These are phyloP conservation scores for Colletotrichum aenigma DNA, from an alignment of 2,329 filamentous ascomycete genomes.

Conservation along the genomic window DNA sequence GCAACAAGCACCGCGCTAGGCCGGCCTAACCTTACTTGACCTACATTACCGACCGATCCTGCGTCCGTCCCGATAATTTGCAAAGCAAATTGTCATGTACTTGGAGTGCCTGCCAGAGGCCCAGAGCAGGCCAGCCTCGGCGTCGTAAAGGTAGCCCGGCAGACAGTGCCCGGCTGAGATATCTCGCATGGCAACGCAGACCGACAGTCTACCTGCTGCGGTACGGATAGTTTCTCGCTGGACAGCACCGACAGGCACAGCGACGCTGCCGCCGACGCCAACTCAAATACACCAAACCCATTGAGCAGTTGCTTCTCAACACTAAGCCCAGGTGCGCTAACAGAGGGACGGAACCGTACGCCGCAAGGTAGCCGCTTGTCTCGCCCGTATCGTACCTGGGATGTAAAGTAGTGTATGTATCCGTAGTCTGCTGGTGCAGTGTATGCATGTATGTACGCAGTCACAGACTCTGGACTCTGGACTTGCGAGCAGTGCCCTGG, in stretches of 20 bases:
- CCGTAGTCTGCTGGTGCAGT: neutral
- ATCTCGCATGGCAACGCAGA: neutral
- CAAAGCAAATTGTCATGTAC: neutral
- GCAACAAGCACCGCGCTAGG: slow-evolving; percentile 1
- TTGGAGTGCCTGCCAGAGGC: neutral
- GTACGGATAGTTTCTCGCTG: neutral
- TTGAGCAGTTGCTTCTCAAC: neutral
- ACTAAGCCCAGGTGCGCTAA: neutral
- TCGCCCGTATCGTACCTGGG: neutral
- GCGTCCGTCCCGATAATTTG: slow-evolving; percentile 3
- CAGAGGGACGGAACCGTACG: neutral
- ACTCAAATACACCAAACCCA: neutral
- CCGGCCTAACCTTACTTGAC: slow-evolving; percentile 6
- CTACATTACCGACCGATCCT: slow-evolving; percentile 12
- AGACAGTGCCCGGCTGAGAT: neutral
- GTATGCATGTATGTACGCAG: neutral
- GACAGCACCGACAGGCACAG: neutral
- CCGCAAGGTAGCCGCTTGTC: neutral
- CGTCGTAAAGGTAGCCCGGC: neutral
- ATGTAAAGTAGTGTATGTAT: neutral
- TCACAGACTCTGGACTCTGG: neutral
- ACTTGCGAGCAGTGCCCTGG: neutral
- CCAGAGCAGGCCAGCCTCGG: neutral
- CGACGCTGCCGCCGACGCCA: neutral
- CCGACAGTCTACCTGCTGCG: neutral